These are phyloP conservation scores for Lenwebbia sp. DNA, from an alignment of 345 rosid genomes.

Conservation along the genomic window DNA sequence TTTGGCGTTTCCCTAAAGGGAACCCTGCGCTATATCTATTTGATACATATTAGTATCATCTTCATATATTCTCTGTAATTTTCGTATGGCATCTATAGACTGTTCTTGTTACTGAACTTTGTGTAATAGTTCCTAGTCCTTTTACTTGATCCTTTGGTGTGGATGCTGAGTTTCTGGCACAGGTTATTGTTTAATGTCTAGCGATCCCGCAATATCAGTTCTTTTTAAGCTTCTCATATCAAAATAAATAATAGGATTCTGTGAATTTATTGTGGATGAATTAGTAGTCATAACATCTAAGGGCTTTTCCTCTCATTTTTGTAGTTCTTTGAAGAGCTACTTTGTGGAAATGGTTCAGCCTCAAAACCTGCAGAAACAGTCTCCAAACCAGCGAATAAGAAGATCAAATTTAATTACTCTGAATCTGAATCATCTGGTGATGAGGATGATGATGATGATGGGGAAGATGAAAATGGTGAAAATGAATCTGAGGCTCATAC, in stretches of 20 bases:
- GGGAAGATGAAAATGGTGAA: constrained; percentile 10
- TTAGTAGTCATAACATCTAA: neutral
- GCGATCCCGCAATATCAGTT: neutral
- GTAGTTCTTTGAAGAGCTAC: constrained; percentile 83
- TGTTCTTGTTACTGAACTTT: neutral
- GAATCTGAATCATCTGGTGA: constrained; percentile 23
- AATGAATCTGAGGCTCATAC: constrained; percentile 12
- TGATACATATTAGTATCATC: neutral
- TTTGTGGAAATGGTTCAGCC: constrained; percentile 33
- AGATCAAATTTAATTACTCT: constrained; percentile 63
- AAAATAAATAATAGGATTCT: neutral
- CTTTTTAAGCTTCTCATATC: neutral
- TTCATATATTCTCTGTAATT: neutral
- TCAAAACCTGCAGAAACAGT: constrained; percentile 22
- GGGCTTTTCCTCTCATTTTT: neutral
- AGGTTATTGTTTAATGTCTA: neutral
- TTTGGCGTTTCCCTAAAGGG: neutral
- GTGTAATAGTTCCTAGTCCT: neutral
- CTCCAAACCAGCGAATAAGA: constrained; percentile 56
- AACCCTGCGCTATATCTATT: neutral
- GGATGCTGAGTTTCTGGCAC: neutral
- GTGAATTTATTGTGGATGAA: neutral
- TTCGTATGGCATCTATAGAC: neutral
- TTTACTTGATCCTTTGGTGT: neutral
- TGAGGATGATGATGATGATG: constrained; percentile 37